Percentiles rank a stretch among this genome's conserved stretches.
These are phyloP conservation scores for Eucalyptus marginata DNA, from an alignment of 345 rosid species.

Conservation along the genomic window DNA sequence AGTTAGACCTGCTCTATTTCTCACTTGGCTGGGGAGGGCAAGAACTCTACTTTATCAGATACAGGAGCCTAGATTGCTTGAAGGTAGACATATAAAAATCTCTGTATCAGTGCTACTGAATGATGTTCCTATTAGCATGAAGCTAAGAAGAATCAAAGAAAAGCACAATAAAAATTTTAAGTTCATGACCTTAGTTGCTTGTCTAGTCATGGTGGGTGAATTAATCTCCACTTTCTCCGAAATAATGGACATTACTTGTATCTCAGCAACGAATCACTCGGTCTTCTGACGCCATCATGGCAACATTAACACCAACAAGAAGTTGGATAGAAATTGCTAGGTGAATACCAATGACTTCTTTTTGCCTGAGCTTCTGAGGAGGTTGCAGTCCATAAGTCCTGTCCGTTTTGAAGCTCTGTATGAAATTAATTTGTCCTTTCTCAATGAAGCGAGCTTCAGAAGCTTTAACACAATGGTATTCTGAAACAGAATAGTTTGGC, in stretches of 20 bases:
- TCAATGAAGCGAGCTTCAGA: background rate
- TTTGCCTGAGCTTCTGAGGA: background rate
- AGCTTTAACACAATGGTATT: background rate
- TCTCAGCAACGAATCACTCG: too few relatives aligned
- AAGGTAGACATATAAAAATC: background rate
- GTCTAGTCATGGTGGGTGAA: background rate
- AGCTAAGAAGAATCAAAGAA: too few relatives aligned
- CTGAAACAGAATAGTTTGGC: background rate
- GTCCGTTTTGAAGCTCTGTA: background rate
- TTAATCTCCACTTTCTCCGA: background rate
- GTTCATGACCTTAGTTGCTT: background rate
- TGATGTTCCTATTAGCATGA: too few relatives aligned
- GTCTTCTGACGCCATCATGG: too few relatives aligned
- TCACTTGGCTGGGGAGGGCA: background rate
- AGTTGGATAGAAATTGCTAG: background rate
- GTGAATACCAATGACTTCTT: background rate
- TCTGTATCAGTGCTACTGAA: background rate
- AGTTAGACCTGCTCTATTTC: background rate
- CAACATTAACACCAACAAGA: background rate
- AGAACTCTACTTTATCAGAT: background rate
- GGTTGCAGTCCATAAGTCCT: background rate
- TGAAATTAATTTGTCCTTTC: background rate
- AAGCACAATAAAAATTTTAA: background rate
- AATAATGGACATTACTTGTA: too few relatives aligned
- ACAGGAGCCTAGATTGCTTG: background rate